phyloP scores from a whole-genome alignment of 2,329 filamentous ascomycete genomes.

The Boeremia lycopersici region DNA sequence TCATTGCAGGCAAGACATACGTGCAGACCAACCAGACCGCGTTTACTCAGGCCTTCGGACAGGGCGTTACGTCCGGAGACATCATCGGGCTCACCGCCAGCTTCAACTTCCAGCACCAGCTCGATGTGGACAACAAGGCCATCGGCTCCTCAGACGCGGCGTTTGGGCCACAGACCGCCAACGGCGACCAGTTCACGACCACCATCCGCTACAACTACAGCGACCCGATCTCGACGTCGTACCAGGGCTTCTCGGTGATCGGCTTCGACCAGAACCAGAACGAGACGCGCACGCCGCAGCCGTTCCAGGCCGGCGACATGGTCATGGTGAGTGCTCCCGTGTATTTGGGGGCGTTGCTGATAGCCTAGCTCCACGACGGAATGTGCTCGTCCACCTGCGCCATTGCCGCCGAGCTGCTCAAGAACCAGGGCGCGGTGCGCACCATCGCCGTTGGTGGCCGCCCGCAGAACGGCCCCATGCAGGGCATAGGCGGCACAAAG shows the following conservation, averaged over 20 bases:
- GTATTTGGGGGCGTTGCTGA: no score
- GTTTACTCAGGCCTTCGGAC: conserved; percentile 35
- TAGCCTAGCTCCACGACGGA: conserved; percentile 47
- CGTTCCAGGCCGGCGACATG: conserved; percentile 49
- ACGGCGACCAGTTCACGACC: conserved; percentile 45
- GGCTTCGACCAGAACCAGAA: conserved; percentile 40
- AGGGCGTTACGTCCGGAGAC: conserved; percentile 24
- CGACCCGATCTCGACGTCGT: conserved; percentile 37
- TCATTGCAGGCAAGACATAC: conserved; percentile 37
- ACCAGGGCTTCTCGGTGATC: conserved; percentile 38
- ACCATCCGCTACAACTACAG: conserved; percentile 47
- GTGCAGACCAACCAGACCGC: conserved; percentile 37
- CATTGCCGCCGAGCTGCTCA: conserved; percentile 54
- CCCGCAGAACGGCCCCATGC: conserved; percentile 50
- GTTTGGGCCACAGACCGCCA: conserved; percentile 42
- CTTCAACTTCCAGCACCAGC: conserved; percentile 43
- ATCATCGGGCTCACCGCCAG: conserved; percentile 32
- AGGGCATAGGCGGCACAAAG: conserved; percentile 54
- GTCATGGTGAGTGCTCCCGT: no score
- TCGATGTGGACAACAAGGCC: conserved; percentile 37
- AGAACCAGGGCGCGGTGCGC: conserved; percentile 52
- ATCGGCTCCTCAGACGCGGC: conserved; percentile 45
- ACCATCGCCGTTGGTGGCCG: conserved; percentile 53
- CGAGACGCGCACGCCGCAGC: conserved; percentile 39
- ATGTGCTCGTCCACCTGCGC: conserved; percentile 56